phyloP scores from a whole-genome alignment of 257 asterid species.

The Avicennia marina region DNA sequence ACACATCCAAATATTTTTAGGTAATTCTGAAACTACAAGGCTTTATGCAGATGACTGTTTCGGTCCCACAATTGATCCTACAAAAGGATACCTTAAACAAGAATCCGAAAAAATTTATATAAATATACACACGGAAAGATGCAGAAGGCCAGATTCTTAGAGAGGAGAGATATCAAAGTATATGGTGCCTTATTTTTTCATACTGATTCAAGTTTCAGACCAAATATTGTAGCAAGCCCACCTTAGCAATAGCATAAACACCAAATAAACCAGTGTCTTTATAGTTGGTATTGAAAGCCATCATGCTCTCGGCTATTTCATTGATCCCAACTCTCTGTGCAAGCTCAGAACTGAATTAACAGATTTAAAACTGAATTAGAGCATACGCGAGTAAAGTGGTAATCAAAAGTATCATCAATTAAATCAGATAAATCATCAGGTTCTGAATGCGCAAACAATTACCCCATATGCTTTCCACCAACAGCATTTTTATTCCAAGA shows the following conservation, averaged over 20 bases:
- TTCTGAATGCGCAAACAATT: conserved; percentile 14
- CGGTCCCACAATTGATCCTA: no score
- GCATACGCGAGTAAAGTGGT: not conserved
- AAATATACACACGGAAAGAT: no score
- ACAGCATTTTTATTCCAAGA: conserved; percentile 71
- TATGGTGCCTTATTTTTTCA: no score
- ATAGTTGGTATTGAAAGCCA: conserved; percentile 87
- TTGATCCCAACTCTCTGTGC: conserved; percentile 68
- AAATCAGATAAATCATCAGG: no score
- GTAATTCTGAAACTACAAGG: no score
- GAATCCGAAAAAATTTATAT: no score
- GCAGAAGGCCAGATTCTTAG: no score
- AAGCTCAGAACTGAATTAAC: conserved; percentile 58
- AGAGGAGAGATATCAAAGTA: no score
- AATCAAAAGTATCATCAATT: not conserved
- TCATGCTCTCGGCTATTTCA: conserved; percentile 82
- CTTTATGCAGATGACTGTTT: no score
- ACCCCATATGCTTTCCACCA: conserved; percentile 94
- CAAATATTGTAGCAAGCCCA: conserved; percentile 3
- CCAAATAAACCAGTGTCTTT: conserved; percentile 92
- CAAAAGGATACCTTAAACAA: no score
- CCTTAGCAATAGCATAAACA: conserved; percentile 89
- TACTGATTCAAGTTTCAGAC: not conserved
- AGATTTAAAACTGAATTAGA: conserved; percentile 9
- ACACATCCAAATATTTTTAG: no score